phyloP scores from a whole-genome alignment of 371 early-diverging fungal genomes.

The Lichtheimia ornata region DNA sequence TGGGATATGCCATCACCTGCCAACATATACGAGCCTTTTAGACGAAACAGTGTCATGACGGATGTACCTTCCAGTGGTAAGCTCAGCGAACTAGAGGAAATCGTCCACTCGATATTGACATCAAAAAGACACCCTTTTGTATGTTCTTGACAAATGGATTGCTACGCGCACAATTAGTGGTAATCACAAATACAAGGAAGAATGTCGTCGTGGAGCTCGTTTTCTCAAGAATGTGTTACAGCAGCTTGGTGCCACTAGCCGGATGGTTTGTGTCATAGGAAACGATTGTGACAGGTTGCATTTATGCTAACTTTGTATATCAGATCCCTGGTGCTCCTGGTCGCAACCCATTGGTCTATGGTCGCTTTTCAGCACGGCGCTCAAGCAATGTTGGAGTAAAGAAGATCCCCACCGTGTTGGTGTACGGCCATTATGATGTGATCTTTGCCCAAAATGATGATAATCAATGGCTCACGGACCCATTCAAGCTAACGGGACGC shows the following conservation, averaged over 20 bases:
- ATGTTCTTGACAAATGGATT: slow-evolving; percentile 74
- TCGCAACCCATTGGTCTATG: slow-evolving; percentile 78
- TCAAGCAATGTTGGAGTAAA: slow-evolving; percentile 7
- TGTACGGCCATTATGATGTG: slow-evolving; percentile 90
- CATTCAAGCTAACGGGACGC: slow-evolving; percentile 51
- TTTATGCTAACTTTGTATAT: neutral
- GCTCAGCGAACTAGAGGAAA: neutral
- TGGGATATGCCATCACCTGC: slow-evolving; percentile 33
- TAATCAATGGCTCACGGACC: slow-evolving; percentile 55
- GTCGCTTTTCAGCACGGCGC: slow-evolving; percentile 57
- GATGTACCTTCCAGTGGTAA: slow-evolving; percentile 30
- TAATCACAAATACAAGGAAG: slow-evolving; percentile 62
- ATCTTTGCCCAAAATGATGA: slow-evolving; percentile 64
- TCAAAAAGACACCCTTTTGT: slow-evolving; percentile 53
- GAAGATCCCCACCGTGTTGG: slow-evolving; percentile 58
- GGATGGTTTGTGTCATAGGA: slow-evolving; percentile 45
- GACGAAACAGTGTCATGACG: slow-evolving; percentile 28
- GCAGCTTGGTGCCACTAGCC: slow-evolving; percentile 75
- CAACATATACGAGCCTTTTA: slow-evolving; percentile 25
- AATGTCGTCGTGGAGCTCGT: slow-evolving; percentile 77
- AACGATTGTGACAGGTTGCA: neutral
- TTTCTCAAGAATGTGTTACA: slow-evolving; percentile 69
- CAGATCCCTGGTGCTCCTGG: slow-evolving; percentile 65
- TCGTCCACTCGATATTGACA: neutral
- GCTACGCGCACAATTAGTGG: slow-evolving; percentile 73